Percentiles rank a stretch among this genome's conserved stretches.
phyloP scores from a whole-genome alignment of 2,329 filamentous ascomycete species.

The Phaeophleospora eucalypticola region DNA sequence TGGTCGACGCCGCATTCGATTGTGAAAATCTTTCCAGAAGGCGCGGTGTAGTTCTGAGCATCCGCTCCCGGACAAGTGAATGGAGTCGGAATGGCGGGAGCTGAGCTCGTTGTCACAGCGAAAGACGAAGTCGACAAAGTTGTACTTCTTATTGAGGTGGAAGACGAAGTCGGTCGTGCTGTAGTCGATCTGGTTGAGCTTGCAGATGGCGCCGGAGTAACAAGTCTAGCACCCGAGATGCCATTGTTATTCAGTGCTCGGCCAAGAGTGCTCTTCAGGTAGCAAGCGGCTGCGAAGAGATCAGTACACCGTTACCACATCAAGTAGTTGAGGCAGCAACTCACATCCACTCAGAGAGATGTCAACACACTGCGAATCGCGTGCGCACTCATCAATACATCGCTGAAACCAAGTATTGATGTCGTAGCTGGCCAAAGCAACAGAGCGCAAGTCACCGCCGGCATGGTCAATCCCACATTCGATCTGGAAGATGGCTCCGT shows the following conservation, averaged over 20 bases:
- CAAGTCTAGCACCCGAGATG: slow-evolving; percentile 28
- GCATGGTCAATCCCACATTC: slow-evolving; percentile 27
- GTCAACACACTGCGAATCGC: slow-evolving; percentile 29
- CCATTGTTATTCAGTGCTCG: slow-evolving; percentile 15
- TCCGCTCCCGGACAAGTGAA: slow-evolving; percentile 28
- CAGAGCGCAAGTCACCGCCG: slow-evolving; percentile 23
- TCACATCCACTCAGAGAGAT: slow-evolving; percentile 28
- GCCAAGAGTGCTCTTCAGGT: slow-evolving; percentile 30
- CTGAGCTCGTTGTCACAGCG: slow-evolving; percentile 10
- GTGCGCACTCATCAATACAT: slow-evolving; percentile 31
- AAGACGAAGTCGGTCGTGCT: neutral
- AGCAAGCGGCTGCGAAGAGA: slow-evolving; percentile 29
- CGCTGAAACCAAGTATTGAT: slow-evolving; percentile 21
- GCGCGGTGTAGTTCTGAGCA: slow-evolving; percentile 18
- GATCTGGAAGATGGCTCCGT: slow-evolving; percentile 20
- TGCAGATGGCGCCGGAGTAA: slow-evolving; percentile 10
- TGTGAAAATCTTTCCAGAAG: slow-evolving; percentile 26
- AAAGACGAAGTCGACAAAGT: slow-evolving; percentile 5
- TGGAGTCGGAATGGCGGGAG: slow-evolving; percentile 10
- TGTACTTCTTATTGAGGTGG: neutral
- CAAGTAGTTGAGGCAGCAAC: too few relatives aligned
- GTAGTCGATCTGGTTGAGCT: slow-evolving; percentile 8
- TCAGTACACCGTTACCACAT: too few relatives aligned
- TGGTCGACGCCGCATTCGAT: slow-evolving; percentile 25
- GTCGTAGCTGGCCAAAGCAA: slow-evolving; percentile 18